These are phyloP conservation scores for Thermothelomyces thermophilus DNA, from an alignment of 2,329 filamentous ascomycete genomes.

Conservation along the genomic window DNA sequence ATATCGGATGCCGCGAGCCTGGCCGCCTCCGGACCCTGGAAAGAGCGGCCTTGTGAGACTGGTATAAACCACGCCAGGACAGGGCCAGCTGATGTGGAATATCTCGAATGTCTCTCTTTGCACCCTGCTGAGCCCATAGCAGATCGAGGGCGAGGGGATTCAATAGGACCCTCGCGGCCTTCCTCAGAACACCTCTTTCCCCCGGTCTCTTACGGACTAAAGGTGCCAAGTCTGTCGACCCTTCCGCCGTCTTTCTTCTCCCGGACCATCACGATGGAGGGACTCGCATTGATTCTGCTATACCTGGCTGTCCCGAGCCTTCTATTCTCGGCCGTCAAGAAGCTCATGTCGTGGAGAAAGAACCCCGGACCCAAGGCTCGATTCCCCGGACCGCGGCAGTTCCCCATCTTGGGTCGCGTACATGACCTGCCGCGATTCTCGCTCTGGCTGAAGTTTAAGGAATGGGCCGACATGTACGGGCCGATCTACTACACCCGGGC, in stretches of 20 bases:
- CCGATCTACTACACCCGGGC: slow-evolving; percentile 40
- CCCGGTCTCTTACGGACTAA: background rate
- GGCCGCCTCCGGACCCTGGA: slow-evolving; percentile 16
- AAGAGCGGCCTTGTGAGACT: slow-evolving; percentile 12
- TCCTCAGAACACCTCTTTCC: background rate
- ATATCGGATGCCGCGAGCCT: slow-evolving; percentile 2
- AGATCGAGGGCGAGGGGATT: no score
- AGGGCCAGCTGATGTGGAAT: slow-evolving; percentile 13
- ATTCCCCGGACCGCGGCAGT: slow-evolving; percentile 43
- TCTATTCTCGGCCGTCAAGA: slow-evolving; percentile 36
- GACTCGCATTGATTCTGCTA: slow-evolving; percentile 34
- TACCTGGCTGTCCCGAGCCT: slow-evolving; percentile 42
- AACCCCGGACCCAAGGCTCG: slow-evolving; percentile 24
- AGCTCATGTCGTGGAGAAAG: slow-evolving; percentile 33
- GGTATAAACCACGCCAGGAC: slow-evolving; percentile 11
- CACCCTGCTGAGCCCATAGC: no score
- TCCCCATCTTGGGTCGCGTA: slow-evolving; percentile 42
- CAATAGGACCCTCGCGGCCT: slow-evolving; percentile 7
- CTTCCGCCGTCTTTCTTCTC: no score
- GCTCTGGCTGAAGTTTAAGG: slow-evolving; percentile 46
- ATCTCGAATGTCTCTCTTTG: no score
- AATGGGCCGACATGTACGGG: slow-evolving; percentile 38
- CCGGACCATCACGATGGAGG: slow-evolving; percentile 31
- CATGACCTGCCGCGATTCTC: slow-evolving; percentile 42
- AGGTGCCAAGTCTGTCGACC: no score